Percentiles rank a stretch among this genome's conserved stretches.
These are phyloP conservation scores for Teunomyces atbi DNA, from an alignment of 805 yeast species.

Conservation along the genomic window DNA sequence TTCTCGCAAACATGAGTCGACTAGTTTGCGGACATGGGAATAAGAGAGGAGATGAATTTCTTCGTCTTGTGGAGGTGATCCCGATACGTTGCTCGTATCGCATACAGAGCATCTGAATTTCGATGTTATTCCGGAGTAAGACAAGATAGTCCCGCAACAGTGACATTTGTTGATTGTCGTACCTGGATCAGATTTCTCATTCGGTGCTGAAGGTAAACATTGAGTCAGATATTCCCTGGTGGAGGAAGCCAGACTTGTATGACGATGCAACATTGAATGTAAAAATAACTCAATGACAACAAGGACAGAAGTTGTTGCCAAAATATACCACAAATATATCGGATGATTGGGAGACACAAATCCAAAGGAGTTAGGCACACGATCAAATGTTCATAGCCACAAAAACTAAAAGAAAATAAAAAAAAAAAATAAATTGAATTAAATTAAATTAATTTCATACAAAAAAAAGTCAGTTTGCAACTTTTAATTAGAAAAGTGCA, in stretches of 20 bases:
- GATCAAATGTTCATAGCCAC: conserved; percentile 1
- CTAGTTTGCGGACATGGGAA: conserved; percentile 27
- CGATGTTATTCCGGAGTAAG: conserved; percentile 8
- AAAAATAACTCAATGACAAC: not conserved
- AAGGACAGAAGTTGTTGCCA: not conserved
- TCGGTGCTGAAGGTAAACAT: not conserved
- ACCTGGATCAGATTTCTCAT: not conserved
- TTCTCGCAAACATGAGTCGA: conserved; percentile 30
- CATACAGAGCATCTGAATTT: conserved; percentile 64
- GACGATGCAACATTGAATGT: not conserved
- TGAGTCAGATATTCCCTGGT: not conserved
- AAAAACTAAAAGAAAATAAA: not conserved
- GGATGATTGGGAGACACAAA: not conserved
- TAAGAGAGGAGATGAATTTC: conserved; percentile 24
- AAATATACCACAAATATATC: not conserved
- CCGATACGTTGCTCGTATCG: conserved; percentile 43
- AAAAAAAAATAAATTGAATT: not conserved
- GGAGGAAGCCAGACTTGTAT: not conserved
- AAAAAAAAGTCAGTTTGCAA: not conserved
- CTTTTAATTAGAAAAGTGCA: not conserved
- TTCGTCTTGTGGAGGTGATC: conserved; percentile 7
- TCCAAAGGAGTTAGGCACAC: not conserved
- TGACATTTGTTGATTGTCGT: conserved; percentile 1
- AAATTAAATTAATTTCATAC: not conserved
- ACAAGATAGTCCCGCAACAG: conserved; percentile 1